Evolutionary conservation across 371 early-diverging fungal genomes (phyloP).

Genomic region (Mycotypha africana): DNA sequence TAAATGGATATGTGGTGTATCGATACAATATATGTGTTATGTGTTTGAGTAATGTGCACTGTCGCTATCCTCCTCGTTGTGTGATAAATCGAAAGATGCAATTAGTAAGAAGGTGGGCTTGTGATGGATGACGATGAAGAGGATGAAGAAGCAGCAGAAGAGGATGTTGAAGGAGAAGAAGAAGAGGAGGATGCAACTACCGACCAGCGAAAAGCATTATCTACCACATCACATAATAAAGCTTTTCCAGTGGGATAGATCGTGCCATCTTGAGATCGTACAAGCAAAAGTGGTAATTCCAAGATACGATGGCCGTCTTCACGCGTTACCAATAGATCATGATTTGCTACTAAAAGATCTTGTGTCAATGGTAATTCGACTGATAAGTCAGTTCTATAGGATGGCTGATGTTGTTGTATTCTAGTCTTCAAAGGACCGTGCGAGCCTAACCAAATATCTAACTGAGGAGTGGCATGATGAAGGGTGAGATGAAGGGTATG

Average conservation of each 20-base stretch:
- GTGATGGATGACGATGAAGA: not conserved
- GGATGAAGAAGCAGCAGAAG: not conserved
- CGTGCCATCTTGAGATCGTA: slow-evolving; percentile 26
- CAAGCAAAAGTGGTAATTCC: slow-evolving; percentile 27
- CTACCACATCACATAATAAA: slow-evolving; percentile 17
- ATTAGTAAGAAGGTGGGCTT: too few species aligned
- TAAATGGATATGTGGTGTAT: too few species aligned
- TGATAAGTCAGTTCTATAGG: slow-evolving; percentile 26
- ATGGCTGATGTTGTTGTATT: slow-evolving; percentile 14
- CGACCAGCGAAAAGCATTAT: slow-evolving; percentile 16
- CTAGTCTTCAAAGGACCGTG: slow-evolving; percentile 26
- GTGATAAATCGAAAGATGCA: too few species aligned
- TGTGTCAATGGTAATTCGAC: slow-evolving; percentile 24
- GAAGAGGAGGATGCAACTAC: slow-evolving; percentile 12
- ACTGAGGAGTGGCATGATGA: slow-evolving; percentile 24
- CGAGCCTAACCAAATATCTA: slow-evolving; percentile 36
- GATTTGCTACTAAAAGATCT: slow-evolving; percentile 16
- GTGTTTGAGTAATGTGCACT: too few species aligned
- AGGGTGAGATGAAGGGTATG: slow-evolving; percentile 22
- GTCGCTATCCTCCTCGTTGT: too few species aligned
- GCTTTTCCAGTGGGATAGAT: slow-evolving; percentile 36
- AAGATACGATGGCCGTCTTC: slow-evolving; percentile 12
- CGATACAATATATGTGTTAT: too few species aligned
- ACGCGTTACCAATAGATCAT: slow-evolving; percentile 3
- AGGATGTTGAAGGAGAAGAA: too few species aligned